Evolutionary conservation across 768 basidiomycete genomes (phyloP), one percentile per base, ranked within the genome.

Genomic region (Tricholoma bakamatsutake): DNA sequence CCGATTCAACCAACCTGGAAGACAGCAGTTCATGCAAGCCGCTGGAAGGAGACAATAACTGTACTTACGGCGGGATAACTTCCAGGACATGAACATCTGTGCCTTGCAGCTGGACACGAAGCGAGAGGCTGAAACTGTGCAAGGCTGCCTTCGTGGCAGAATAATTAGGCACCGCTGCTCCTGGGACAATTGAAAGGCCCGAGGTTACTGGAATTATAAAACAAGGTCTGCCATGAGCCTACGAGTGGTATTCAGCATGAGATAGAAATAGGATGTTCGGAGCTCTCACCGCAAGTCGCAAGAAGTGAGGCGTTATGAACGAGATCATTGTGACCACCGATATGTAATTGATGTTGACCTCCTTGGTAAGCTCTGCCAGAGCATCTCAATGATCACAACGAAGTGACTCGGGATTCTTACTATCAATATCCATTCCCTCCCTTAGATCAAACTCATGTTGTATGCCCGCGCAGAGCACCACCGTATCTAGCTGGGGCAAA

Each of bases 91-190:
- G 70, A 13, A 85, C 72, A 24, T 79, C 76, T 15, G 79, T 80
- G 17, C 71, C 73, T 39, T 71, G 61, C 9, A 84, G 70, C 61
- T 82, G 78, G 0, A 62, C 64, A 49, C 73, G 71, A 13, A 85
- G 71, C 3, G 80, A 78, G 9, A 76, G 65, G 17, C 71, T 70
- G 58, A 82, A 75, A 54, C 77, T 82, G 59, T 79, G 80, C 33
- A 84, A 61, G 1, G 81, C 82, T 5, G 82, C 81, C 63, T 85
- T 84, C 3, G 78, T 76, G 0, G 83, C 82, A 31, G 72, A 79
- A 60, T 86, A 85, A 50, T 79, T 77, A 1, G 75, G 66, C 0
- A 82, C 67, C 31, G 59, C 62, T 1, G 78, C 68, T 1, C 64
- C 67, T 0, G 82, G 80, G 33, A 72, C 54, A 34, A 83, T 71